A percentile compares a stretch with the other conserved stretches of the same genome.
Evolutionary conservation across 2,329 filamentous ascomycete species (phyloP).

Genomic region (Bipolaris cookei): DNA sequence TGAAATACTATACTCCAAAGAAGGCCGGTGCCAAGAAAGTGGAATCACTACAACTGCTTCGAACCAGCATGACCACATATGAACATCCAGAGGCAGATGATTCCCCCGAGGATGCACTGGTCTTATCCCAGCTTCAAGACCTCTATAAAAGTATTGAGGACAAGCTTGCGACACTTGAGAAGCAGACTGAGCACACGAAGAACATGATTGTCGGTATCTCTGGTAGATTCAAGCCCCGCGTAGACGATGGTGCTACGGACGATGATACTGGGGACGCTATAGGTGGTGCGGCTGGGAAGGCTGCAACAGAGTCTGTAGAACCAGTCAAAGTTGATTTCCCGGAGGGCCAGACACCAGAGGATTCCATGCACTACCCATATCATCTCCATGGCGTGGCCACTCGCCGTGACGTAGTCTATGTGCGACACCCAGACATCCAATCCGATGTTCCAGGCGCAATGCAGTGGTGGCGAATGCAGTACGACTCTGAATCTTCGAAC

Average conservation of each 20-base stretch:
- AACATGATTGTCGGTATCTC: conserved; percentile 54
- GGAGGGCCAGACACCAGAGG: conserved; percentile 27
- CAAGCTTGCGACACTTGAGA: conserved; percentile 49
- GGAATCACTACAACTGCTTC: conserved; percentile 49
- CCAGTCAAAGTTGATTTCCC: conserved; percentile 15
- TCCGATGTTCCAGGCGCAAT: conserved; percentile 25
- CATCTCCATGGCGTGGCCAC: conserved; percentile 65
- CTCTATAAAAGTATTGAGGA: conserved; percentile 42
- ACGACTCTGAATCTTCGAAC: conserved; percentile 34
- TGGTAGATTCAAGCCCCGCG: conserved; percentile 55
- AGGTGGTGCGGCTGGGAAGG: conserved; percentile 31
- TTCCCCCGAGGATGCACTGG: conserved; percentile 26
- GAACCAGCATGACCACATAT: conserved; percentile 48
- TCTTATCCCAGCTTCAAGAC: conserved; percentile 37
- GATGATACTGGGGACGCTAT: neutral
- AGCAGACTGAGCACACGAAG: conserved; percentile 50
- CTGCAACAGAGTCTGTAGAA: conserved; percentile 13
- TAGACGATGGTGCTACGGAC: conserved; percentile 39
- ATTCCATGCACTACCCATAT: conserved; percentile 53
- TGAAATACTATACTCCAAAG: conserved; percentile 44
- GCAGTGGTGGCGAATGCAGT: conserved; percentile 49
- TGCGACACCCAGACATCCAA: conserved; percentile 52
- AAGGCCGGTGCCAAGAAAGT: conserved; percentile 38
- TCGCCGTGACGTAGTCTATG: conserved; percentile 62
- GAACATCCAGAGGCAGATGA: conserved; percentile 23